A percentile compares a stretch with the other conserved stretches of the same genome.
Conservation (phyloP, 192 early-diverging fungal genomes). For the Backusella tuberculispora region DNA sequence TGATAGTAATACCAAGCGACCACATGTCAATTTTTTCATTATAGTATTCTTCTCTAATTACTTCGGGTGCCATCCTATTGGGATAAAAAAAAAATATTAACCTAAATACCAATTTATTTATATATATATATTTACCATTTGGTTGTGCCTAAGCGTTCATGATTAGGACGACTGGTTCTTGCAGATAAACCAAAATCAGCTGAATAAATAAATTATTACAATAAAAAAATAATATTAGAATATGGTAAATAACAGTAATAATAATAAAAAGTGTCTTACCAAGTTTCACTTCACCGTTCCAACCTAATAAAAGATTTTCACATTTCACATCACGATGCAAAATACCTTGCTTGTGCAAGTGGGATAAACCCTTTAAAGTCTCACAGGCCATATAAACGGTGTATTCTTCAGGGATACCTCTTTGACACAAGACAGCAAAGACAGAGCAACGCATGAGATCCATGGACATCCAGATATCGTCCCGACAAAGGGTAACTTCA, state of each 20-base stretch:
- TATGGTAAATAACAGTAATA: slow-evolving; percentile 1
- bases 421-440: slow-evolving; percentile 44
- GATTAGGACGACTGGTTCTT: slow-evolving; percentile 34
- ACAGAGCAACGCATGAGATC: slow-evolving; percentile 49
- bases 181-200: slow-evolving; percentile 50
- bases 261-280: slow-evolving; percentile 32
- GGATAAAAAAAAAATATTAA: slow-evolving; percentile 1
- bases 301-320: slow-evolving; percentile 49
- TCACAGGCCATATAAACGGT: slow-evolving; percentile 45
- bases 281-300: slow-evolving; percentile 49
- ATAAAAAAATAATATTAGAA: background rate
- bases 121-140: slow-evolving; percentile 34
- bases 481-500: slow-evolving; percentile 39
- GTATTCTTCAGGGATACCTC: slow-evolving; percentile 47
- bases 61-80: slow-evolving; percentile 57
- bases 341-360: slow-evolving; percentile 44
- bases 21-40: slow-evolving; percentile 57
- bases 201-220: background rate
- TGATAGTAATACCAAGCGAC: slow-evolving; percentile 57
- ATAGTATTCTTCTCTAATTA: slow-evolving; percentile 49
- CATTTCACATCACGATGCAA: slow-evolving; percentile 55
- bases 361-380: slow-evolving; percentile 43
- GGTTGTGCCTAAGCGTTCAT: slow-evolving; percentile 45
- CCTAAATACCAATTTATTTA: background rate
- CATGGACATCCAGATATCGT: slow-evolving; percentile 49